Evolutionary conservation across 164 flowering plant species (phyloP), one percentile per base, ranked within the genome.

Genomic region (Liriodendron chinense): DNA sequence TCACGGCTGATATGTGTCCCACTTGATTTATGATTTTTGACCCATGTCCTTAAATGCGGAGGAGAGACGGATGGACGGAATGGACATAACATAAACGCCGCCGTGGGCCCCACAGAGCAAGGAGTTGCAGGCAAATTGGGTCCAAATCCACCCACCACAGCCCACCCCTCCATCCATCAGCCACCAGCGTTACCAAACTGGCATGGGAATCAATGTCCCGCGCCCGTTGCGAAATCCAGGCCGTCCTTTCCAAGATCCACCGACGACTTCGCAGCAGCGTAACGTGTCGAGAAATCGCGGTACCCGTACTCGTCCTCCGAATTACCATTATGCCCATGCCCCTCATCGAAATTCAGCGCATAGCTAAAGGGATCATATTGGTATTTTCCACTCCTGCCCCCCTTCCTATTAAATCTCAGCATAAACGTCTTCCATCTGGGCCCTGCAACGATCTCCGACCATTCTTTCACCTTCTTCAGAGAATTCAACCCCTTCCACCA

Each of bases 361-460:
- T 93, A 91, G 76, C 93, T 90, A 76, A 91, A 24, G 6, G 96
- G 85, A 26, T 93, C 95, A 80, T 93, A 93, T 21, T 88, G 88
- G 84, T 80, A 90, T 53, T 88, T 84, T 25, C 79, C 82, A 66
- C 43, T 23, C 65, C 68, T 14, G 68, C 79, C 68, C 43, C 80
- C 72, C 48, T 53, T 81, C 74, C 86, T 76, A 64, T 89, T 90
- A 80, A 94, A 88, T 23, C 90, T 79, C 20, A 97, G 86, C 7
- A 92, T 89, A 80, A 94, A 94, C 0, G 94, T 94, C 85, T 94
- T 94, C 98, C 98, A 94, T 65, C 74, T 84, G 1, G 98, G 97
- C 96, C n/a, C 97, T n/a, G 97, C 96, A 65, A 85, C 89, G 75
- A 92, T 71, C 83, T 94, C 97, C 73, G 97, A 92, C 93, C 91